Base-by-base conservation (phyloP, 257 asterid species). In the Solanum pinnatisectum region DNA sequence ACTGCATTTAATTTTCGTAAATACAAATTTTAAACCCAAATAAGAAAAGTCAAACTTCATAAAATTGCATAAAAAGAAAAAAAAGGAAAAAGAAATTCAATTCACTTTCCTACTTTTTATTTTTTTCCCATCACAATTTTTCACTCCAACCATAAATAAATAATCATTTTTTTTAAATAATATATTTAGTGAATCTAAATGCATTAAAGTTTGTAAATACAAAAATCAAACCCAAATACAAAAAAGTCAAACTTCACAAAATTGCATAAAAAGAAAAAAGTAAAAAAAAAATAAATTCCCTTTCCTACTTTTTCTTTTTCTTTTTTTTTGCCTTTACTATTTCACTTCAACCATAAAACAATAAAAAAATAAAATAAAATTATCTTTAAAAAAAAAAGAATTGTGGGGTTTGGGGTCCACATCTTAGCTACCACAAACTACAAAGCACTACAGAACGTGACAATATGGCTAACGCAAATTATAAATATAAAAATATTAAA, bases 371-470 rank as follows among this genome's bases (percentile, higher is more conserved):
- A 46, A 5, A 49, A 49, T 2, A 14, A 14, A 14, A 1, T 15
- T 49, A 44, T 44, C 2, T 13, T 46, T 46, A 49, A 52, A 22
- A 22, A 37, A 23, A 1, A 22, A 11, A 78, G 30, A 27, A 46
- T 8, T 81, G 70, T 81, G 5, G n/a, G 20, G 3, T 11, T 87
- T 88, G 90, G 94, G 92, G 25, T 89, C 92, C 90, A 18, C 91
- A 87, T 56, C 89, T 25, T 60, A 83, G 33, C 25, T 18, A 39
- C 88, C 88, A 88, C 78, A 81, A 81, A 39, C 87, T 79, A 88
- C 78, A 81, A 18, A 81, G 85, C 85, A 81, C 85, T 81, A 81
- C 10, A 81, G 92, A 93, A 92, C 89, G 92, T 92, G 94, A 90
- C 95, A 91, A 91, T 93, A 88, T 82, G 89, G 90, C 92, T 68